Evolutionary conservation across 2,329 filamentous ascomycete genomes (phyloP).

Genomic region (Didymella lethalis): DNA sequence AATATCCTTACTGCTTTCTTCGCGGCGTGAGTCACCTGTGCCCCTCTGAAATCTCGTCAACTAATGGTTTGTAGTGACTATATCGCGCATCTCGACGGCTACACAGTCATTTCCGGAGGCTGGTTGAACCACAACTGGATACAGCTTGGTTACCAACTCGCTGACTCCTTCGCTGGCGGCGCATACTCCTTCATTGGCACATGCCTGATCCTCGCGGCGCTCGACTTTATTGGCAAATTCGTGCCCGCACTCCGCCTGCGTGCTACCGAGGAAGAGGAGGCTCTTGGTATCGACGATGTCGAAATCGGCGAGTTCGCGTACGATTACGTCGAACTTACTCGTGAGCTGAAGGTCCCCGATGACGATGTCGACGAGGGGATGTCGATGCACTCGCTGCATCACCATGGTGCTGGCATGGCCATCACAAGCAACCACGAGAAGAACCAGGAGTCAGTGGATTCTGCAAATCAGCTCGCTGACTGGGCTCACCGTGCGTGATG

Average conservation of each 20-base stretch:
- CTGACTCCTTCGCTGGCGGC: slow-evolving; percentile 78
- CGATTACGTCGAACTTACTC: slow-evolving; percentile 85
- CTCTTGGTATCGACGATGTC: slow-evolving; percentile 84
- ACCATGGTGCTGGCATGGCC: slow-evolving; percentile 40
- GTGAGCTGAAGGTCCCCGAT: slow-evolving; percentile 64
- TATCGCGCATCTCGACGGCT: slow-evolving; percentile 81
- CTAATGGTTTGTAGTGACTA: slow-evolving; percentile 63
- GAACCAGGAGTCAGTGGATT: slow-evolving; percentile 49
- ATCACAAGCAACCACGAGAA: slow-evolving; percentile 46
- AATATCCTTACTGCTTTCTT: slow-evolving; percentile 73
- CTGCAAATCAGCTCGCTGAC: slow-evolving; percentile 45
- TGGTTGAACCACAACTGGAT: slow-evolving; percentile 87
- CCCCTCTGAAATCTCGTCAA: neutral
- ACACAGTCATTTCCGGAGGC: slow-evolving; percentile 72
- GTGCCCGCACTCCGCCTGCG: slow-evolving; percentile 79
- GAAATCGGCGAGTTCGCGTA: slow-evolving; percentile 95
- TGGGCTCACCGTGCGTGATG: slow-evolving; percentile 46
- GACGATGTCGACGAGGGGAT: slow-evolving; percentile 53
- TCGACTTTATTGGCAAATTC: slow-evolving; percentile 75
- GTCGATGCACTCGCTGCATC: slow-evolving; percentile 45
- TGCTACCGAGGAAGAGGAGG: slow-evolving; percentile 77
- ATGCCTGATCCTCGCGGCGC: slow-evolving; percentile 70
- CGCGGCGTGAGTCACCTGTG: slow-evolving; percentile 65
- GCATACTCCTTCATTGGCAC: slow-evolving; percentile 81
- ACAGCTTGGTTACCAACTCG: slow-evolving; percentile 83